Evolutionary conservation across 208 protist species (phyloP).

Genomic region (Trypanosoma conorhini): DNA sequence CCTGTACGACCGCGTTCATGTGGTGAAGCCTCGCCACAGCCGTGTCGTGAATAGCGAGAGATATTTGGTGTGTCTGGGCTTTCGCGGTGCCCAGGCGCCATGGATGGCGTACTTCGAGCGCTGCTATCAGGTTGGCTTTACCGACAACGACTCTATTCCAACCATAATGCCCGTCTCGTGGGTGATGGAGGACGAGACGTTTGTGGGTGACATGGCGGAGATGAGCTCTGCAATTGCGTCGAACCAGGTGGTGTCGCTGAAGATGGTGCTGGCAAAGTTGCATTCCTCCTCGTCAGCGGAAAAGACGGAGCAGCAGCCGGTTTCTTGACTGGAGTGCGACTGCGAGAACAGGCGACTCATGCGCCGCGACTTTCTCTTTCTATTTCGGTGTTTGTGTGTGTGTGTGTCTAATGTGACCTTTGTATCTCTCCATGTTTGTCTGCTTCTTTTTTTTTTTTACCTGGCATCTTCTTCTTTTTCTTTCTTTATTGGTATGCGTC

Average conservation of each 20-base stretch:
- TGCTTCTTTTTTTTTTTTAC: too few relatives aligned
- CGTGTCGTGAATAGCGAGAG: conserved; percentile 92
- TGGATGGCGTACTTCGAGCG: conserved; percentile 65
- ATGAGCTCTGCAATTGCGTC: conserved; percentile 63
- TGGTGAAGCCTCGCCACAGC: conserved; percentile 91
- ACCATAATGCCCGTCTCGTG: conserved; percentile 54
- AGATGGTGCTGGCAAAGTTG: conserved; percentile 58
- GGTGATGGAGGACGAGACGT: conserved; percentile 48
- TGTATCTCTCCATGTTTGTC: not conserved
- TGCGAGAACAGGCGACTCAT: not conserved
- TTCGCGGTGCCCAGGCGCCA: conserved; percentile 31
- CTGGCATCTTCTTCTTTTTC: too few relatives aligned
- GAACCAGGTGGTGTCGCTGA: conserved; percentile 56
- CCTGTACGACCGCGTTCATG: conserved; percentile 78
- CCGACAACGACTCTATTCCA: conserved; percentile 59
- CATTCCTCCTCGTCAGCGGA: not conserved
- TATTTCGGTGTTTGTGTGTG: not conserved
- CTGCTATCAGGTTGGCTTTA: conserved; percentile 62
- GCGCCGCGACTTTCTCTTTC: not conserved
- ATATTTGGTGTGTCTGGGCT: conserved; percentile 80
- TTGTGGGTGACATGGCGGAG: conserved; percentile 39
- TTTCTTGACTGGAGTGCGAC: not conserved
- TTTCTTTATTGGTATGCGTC: too few relatives aligned
- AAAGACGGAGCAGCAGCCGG: not conserved
- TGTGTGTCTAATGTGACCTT: not conserved